Conservation (phyloP, 176 grass and related monocot genomes). For the Raddia distichophylla region DNA sequence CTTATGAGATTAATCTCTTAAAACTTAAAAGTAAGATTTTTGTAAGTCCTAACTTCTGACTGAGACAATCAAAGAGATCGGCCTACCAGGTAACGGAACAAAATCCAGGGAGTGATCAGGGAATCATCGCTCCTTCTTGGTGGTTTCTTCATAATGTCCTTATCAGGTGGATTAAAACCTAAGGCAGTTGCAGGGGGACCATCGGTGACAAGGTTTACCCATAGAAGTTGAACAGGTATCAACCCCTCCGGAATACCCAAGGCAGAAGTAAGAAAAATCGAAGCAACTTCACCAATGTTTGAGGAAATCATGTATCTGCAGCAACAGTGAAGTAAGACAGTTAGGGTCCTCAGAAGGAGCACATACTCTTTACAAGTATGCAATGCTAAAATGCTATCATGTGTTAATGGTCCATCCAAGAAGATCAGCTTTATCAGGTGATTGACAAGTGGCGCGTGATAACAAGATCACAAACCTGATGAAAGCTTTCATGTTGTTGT, state of each 20-base stretch:
- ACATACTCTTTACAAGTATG: background rate
- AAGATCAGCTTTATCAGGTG: background rate
- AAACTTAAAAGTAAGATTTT: background rate
- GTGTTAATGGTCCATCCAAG: background rate
- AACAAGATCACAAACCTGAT: constrained; percentile 65
- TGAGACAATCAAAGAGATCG: background rate
- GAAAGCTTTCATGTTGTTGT: constrained; percentile 99
- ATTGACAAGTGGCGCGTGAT: background rate
- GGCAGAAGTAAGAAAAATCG: constrained; percentile 90
- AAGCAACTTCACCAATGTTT: constrained; percentile 99
- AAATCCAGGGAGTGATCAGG: constrained; percentile 92
- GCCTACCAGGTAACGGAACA: constrained; percentile 91
- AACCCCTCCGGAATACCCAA: constrained; percentile 96
- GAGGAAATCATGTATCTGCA: constrained; percentile 98
- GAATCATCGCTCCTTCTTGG: constrained; percentile 86
- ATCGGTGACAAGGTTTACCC: constrained; percentile 97
- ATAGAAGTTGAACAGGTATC: constrained; percentile 97
- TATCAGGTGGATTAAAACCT: constrained; percentile 97
- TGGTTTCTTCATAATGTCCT: constrained; percentile 99
- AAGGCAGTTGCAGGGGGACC: constrained; percentile 92
- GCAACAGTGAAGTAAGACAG: constrained; percentile 34
- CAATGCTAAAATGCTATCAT: background rate
- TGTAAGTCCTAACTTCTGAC: too few relatives aligned
- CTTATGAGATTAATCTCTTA: background rate
- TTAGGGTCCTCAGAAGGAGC: constrained; percentile 31